Percentiles rank a stretch among this genome's conserved stretches.
These are phyloP conservation scores for Coffea humblotiana DNA, from an alignment of 305 asterid genomes.

Conservation along the genomic window DNA sequence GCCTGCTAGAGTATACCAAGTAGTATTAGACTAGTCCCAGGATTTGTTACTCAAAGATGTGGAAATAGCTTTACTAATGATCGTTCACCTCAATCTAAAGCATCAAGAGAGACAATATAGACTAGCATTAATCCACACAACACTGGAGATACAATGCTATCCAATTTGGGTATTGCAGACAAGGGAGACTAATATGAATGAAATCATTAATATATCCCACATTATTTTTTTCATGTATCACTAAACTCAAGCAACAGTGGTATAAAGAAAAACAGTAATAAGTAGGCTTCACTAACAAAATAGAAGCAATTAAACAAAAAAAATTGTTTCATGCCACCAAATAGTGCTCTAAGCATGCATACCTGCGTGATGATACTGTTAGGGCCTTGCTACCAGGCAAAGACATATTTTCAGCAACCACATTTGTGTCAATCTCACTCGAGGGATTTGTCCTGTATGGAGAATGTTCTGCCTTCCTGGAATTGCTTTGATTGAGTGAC, in stretches of 20 bases:
- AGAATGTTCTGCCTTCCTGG: slow-evolving; percentile 79
- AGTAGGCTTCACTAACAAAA: background rate
- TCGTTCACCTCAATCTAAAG: background rate
- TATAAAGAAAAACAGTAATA: background rate
- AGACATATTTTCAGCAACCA: slow-evolving; percentile 27
- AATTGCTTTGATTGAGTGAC: slow-evolving; percentile 86
- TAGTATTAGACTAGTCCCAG: background rate
- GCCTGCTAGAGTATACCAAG: background rate
- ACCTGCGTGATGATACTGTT: slow-evolving; percentile 54
- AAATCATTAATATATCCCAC: background rate
- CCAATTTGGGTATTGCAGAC: background rate
- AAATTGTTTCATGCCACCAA: background rate
- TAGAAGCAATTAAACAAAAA: background rate
- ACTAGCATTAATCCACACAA: background rate
- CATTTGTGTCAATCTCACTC: slow-evolving; percentile 68
- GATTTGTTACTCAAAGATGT: background rate
- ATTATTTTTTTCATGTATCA: background rate
- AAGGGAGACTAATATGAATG: background rate
- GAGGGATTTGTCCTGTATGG: slow-evolving; percentile 82
- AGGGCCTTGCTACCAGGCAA: slow-evolving; percentile 23
- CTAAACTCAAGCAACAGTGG: background rate
- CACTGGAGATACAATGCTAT: too few relatives aligned
- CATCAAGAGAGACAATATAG: background rate
- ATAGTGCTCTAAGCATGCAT: background rate
- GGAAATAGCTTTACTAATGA: too few relatives aligned